Conservation (phyloP, 257 asterid species). For the Nemophila menziesii region DNA sequence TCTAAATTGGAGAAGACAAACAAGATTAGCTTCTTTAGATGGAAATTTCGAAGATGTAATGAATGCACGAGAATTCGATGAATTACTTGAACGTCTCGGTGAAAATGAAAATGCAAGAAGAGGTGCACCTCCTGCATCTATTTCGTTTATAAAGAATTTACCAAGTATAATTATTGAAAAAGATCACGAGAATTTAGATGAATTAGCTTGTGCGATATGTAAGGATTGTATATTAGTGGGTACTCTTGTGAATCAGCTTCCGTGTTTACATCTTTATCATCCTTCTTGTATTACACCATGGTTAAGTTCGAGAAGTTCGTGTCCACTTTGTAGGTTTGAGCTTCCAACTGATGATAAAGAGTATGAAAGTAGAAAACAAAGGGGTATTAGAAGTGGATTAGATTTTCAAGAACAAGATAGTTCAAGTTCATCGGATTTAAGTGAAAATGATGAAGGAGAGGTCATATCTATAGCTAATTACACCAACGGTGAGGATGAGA, state of each 20-base stretch:
- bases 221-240: constrained; percentile 60
- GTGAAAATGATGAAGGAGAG: constrained; percentile 20
- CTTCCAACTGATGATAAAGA: constrained; percentile 85
- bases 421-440: constrained; percentile 21
- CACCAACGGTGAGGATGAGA: constrained; percentile 13
- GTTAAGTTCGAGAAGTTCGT: constrained; percentile 68
- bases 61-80: constrained; percentile 39
- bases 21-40: constrained; percentile 22
- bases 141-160: constrained; percentile 40
- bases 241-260: constrained; percentile 57
- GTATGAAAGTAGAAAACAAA: constrained; percentile 47
- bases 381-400: constrained; percentile 11
- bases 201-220: constrained; percentile 72
- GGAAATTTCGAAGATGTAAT: constrained; percentile 34
- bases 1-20: constrained; percentile 24
- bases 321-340: constrained; percentile 91
- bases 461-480: constrained; percentile 6
- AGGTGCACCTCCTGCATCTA: constrained; percentile 79
- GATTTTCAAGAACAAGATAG: constrained; percentile 19
- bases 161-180: constrained; percentile 35
- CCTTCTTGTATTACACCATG: constrained; percentile 79
- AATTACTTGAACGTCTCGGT: constrained; percentile 49
- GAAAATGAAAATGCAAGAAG: constrained; percentile 45
- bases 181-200: constrained; percentile 30
- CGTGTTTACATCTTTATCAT: constrained; percentile 76